Conservation (phyloP, 345 rosid species). For the Schrenkiella parvula region DNA sequence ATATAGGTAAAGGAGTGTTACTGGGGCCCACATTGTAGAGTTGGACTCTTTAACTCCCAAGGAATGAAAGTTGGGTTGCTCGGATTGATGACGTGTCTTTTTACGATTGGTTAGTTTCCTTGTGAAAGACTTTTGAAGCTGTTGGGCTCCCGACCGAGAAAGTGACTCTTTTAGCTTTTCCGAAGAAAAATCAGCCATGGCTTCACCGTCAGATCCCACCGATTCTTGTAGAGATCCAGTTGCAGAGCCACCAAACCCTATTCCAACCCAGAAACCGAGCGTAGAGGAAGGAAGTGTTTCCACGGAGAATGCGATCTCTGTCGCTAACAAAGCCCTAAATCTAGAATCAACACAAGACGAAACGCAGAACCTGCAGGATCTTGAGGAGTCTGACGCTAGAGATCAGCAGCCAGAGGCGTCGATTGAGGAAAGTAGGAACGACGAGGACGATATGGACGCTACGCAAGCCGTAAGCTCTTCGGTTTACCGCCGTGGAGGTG, state of each 20-base stretch:
- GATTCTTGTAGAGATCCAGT: constrained; percentile 4
- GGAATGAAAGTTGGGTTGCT: not conserved
- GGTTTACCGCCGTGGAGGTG: constrained; percentile 42
- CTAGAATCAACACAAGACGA: constrained; percentile 13
- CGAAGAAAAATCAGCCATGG: constrained; percentile 17
- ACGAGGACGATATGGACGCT: constrained; percentile 29
- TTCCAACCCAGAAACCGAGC: not conserved
- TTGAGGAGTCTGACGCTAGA: not conserved
- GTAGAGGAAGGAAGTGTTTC: not conserved
- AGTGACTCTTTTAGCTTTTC: not conserved
- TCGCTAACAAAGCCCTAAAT: constrained; percentile 1
- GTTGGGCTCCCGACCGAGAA: not conserved
- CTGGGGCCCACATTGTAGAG: not conserved
- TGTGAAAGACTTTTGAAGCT: not conserved
- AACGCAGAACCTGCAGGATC: not conserved
- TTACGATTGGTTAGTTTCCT: not conserved
- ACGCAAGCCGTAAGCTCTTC: constrained; percentile 22
- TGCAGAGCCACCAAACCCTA: not conserved
- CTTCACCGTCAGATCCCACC: constrained; percentile 30
- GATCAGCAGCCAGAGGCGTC: constrained; percentile 15
- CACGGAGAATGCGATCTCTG: not conserved
- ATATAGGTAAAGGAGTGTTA: not conserved
- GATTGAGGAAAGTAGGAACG: constrained; percentile 24
- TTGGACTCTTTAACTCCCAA: not conserved
- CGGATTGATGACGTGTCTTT: not conserved